phyloP scores from a whole-genome alignment of 441 rosid genomes.

The Kokia cookei region DNA sequence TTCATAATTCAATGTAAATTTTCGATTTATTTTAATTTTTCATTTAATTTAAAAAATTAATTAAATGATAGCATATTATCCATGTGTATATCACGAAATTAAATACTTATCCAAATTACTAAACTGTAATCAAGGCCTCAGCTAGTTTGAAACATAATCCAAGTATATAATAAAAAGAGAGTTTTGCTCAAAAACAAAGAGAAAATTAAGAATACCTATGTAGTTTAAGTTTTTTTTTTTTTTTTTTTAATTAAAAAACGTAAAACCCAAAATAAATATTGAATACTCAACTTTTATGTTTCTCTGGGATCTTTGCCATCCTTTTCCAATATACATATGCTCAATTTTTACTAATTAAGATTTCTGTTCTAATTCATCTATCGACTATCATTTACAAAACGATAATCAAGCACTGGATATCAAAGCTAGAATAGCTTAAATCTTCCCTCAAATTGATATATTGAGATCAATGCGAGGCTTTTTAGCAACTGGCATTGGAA shows the following conservation, averaged over 20 bases:
- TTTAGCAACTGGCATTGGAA: conserved; percentile 50
- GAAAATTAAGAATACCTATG: neutral
- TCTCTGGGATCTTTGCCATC: neutral
- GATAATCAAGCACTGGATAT: neutral
- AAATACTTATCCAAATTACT: neutral
- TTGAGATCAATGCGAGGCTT: conserved; percentile 84
- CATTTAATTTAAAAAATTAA: no score
- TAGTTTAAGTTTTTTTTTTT: neutral
- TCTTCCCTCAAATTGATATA: conserved; percentile 44
- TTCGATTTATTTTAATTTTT: no score
- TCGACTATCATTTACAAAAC: neutral
- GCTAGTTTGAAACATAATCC: neutral
- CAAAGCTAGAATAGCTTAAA: neutral
- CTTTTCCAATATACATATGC: conserved; percentile 4
- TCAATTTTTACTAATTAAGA: neutral
- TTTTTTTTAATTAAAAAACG: neutral
- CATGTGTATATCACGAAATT: no score
- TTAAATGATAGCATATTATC: no score
- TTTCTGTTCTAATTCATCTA: neutral
- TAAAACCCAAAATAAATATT: neutral
- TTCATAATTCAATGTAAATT: no score
- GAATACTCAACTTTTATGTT: neutral
- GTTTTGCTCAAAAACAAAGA: neutral
- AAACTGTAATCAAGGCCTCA: neutral
- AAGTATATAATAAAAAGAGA: neutral